A percentile compares a stretch with the other conserved stretches of the same genome.
Conservation (phyloP, 768 basidiomycete genomes). For the Pisolithus marmoratus region DNA sequence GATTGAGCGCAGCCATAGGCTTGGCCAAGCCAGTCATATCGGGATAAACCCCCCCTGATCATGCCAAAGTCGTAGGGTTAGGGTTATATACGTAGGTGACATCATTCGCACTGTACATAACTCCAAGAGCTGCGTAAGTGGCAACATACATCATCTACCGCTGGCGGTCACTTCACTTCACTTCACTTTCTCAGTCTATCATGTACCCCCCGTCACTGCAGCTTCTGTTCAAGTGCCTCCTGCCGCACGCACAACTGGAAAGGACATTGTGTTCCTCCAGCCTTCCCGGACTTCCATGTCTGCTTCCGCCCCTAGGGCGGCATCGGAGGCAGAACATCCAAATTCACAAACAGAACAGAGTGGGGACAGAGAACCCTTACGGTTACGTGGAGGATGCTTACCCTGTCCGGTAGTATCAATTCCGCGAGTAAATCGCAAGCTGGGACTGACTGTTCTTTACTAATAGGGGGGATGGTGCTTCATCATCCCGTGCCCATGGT, state of each 20-base stretch:
- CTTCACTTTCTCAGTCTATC: not conserved
- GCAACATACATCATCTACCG: no score
- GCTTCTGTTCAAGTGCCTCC: slow-evolving; percentile 7
- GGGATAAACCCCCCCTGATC: not conserved
- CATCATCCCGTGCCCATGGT: slow-evolving; percentile 32
- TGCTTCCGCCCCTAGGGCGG: not conserved
- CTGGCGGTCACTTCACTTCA: not conserved
- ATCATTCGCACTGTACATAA: no score
- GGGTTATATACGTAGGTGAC: no score
- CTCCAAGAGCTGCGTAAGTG: no score
- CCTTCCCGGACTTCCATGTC: slow-evolving; percentile 11
- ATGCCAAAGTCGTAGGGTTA: no score
- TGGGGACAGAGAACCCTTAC: slow-evolving; percentile 7
- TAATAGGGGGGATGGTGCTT: slow-evolving; percentile 33
- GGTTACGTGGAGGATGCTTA: slow-evolving; percentile 28
- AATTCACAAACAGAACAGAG: not conserved
- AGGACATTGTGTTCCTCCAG: slow-evolving; percentile 14
- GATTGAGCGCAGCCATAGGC: not conserved
- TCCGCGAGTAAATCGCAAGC: not conserved
- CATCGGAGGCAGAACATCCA: not conserved
- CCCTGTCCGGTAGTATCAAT: slow-evolving; percentile 24
- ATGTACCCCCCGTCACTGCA: not conserved
- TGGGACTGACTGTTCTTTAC: not conserved
- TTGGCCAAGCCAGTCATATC: not conserved
- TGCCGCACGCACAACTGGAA: not conserved